Percentiles rank a stretch among this genome's conserved stretches.
These are phyloP conservation scores for Penicillium nordicum DNA, from an alignment of 2,329 filamentous ascomycete species.

Conservation along the genomic window DNA sequence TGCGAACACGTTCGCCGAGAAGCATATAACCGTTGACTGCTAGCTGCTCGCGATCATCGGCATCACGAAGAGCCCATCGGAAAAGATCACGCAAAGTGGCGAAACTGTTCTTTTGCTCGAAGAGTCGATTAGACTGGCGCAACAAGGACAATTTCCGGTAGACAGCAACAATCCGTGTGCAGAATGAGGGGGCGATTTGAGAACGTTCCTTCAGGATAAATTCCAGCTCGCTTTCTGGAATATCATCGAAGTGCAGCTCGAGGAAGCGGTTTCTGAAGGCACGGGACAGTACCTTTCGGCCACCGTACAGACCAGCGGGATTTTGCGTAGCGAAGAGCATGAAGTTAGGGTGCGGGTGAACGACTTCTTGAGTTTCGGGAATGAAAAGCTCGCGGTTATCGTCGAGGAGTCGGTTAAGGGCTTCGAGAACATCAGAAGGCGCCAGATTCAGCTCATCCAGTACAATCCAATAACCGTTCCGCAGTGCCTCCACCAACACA, in stretches of 20 bases:
- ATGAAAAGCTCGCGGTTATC: constrained; percentile 95
- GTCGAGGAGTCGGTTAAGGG: constrained; percentile 88
- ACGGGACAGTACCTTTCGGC: constrained; percentile 85
- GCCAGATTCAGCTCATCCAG: constrained; percentile 96
- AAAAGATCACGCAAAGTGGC: constrained; percentile 95
- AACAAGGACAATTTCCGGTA: constrained; percentile 90
- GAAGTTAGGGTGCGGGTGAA: constrained; percentile 89
- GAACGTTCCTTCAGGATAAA: constrained; percentile 86
- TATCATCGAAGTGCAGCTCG: constrained; percentile 96
- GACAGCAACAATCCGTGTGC: constrained; percentile 82
- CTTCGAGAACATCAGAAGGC: constrained; percentile 93
- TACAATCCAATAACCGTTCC: constrained; percentile 95
- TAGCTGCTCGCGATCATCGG: constrained; percentile 81
- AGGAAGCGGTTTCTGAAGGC: constrained; percentile 97
- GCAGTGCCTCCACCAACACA: constrained; percentile 83
- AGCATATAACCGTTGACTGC: constrained; percentile 95
- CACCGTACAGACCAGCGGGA: constrained; percentile 90
- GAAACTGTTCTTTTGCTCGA: constrained; percentile 97
- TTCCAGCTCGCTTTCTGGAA: constrained; percentile 89
- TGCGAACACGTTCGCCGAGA: constrained; percentile 88
- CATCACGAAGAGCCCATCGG: constrained; percentile 83
- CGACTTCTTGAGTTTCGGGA: constrained; percentile 91
- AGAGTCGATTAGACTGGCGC: constrained; percentile 83
- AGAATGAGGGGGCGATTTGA: constrained; percentile 86
- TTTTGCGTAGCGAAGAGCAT: constrained; percentile 99